These are phyloP conservation scores for Boletus barrowsii DNA, from an alignment of 768 basidiomycete species.

Conservation along the genomic window DNA sequence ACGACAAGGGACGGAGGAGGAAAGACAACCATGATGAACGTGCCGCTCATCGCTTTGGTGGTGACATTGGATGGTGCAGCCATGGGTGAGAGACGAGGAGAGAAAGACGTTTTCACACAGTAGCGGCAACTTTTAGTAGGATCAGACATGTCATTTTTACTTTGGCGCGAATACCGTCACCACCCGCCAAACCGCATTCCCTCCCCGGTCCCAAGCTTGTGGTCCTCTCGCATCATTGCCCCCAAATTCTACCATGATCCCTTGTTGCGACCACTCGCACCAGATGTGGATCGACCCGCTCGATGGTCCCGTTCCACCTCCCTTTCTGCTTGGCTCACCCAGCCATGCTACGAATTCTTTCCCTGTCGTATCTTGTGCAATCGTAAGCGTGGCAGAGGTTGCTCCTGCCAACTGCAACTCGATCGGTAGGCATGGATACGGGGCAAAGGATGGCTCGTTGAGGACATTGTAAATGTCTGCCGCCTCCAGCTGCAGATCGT, in stretches of 20 bases:
- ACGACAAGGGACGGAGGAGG: neutral
- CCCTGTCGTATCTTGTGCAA: conserved; percentile 57
- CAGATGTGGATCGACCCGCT: conserved; percentile 87
- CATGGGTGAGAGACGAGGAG: conserved; percentile 38
- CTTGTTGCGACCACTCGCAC: conserved; percentile 86
- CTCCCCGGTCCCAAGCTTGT: conserved; percentile 85
- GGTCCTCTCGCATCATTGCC: conserved; percentile 75
- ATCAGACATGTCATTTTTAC: neutral
- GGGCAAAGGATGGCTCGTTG: conserved; percentile 38
- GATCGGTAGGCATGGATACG: conserved; percentile 57
- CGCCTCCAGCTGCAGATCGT: conserved; percentile 57
- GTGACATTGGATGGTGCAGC: conserved; percentile 60
- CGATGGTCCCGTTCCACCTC: conserved; percentile 82
- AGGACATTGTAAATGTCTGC: conserved; percentile 81
- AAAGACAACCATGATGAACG: conserved; percentile 53
- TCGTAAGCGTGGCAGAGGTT: conserved; percentile 40
- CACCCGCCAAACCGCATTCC: conserved; percentile 76
- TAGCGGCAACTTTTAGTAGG: no score
- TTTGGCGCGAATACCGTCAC: conserved; percentile 56
- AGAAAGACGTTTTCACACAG: neutral
- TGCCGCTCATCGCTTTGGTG: conserved; percentile 59
- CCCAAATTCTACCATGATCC: conserved; percentile 84
- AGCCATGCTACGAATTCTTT: conserved; percentile 71
- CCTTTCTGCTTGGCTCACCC: conserved; percentile 89
- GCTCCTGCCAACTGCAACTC: conserved; percentile 37